These are phyloP conservation scores for Eutrema salsugineum DNA, from an alignment of 441 rosid species.

Conservation along the genomic window DNA sequence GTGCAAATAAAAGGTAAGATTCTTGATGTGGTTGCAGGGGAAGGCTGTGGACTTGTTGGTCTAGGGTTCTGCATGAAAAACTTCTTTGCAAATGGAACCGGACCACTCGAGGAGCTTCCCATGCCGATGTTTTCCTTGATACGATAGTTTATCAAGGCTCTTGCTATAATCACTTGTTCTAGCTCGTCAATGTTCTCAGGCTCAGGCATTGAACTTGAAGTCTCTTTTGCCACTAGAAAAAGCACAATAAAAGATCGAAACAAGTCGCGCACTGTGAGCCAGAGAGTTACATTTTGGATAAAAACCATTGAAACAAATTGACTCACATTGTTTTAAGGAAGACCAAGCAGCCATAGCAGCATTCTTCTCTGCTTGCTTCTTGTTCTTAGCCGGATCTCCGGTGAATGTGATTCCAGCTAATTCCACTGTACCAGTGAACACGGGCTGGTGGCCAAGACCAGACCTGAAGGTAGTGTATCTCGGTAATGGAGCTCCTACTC, in stretches of 20 bases:
- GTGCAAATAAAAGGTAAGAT: slow-evolving; percentile 87
- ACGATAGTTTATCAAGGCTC: slow-evolving; percentile 69
- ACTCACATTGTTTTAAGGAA: slow-evolving; percentile 87
- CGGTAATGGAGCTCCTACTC: slow-evolving; percentile 92
- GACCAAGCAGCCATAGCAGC: slow-evolving; percentile 99
- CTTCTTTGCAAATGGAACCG: slow-evolving; percentile 67
- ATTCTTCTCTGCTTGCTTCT: slow-evolving; percentile 98
- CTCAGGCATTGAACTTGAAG: slow-evolving; percentile 70
- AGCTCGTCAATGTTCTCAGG: slow-evolving; percentile 82
- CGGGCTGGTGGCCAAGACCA: slow-evolving; percentile 95
- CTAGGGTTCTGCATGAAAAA: slow-evolving; percentile 59
- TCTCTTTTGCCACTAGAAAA: slow-evolving; percentile 90
- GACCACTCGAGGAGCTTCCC: slow-evolving; percentile 47
- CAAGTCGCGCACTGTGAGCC: background rate
- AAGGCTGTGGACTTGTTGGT: slow-evolving; percentile 86
- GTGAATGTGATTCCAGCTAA: slow-evolving; percentile 85
- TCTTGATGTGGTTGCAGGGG: slow-evolving; percentile 66
- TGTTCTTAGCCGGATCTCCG: slow-evolving; percentile 91
- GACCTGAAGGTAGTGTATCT: slow-evolving; percentile 83
- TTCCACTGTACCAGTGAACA: slow-evolving; percentile 89
- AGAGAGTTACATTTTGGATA: background rate
- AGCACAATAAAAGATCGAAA: slow-evolving; percentile 7
- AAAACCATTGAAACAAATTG: too few relatives aligned
- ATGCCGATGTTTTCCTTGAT: slow-evolving; percentile 72
- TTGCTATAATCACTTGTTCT: slow-evolving; percentile 87